Evolutionary conservation across 2,329 filamentous ascomycete genomes (phyloP).

Genomic region (Fusarium azukiicola): DNA sequence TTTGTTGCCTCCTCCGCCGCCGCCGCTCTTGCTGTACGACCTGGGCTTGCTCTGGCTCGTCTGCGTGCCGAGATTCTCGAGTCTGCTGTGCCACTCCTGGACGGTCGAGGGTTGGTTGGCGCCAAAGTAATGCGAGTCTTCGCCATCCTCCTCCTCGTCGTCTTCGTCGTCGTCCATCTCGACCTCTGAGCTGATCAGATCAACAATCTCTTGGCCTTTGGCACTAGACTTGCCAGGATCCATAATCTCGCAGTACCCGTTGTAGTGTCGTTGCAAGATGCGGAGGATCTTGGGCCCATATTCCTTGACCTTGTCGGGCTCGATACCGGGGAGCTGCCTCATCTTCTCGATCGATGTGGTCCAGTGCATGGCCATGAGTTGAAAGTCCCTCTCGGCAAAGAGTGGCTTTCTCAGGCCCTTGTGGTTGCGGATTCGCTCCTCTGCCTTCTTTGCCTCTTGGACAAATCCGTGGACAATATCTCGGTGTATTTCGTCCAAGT

Average conservation of each 20-base stretch:
- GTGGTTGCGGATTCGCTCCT: constrained; percentile 80
- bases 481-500: constrained; percentile 79
- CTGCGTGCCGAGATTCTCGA: constrained; percentile 56
- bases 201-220: constrained; percentile 69
- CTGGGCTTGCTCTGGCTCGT: constrained; percentile 52
- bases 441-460: constrained; percentile 77
- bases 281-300: constrained; percentile 82
- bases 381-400: constrained; percentile 85
- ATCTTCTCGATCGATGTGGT: constrained; percentile 82
- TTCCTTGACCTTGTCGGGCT: constrained; percentile 78
- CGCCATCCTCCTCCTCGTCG: constrained; percentile 62
- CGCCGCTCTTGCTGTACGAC: constrained; percentile 53
- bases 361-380: constrained; percentile 87
- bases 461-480: constrained; percentile 84
- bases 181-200: constrained; percentile 74
- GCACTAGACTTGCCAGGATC: constrained; percentile 51
- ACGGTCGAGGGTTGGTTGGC: constrained; percentile 55
- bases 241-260: constrained; percentile 74
- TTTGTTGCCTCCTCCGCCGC: constrained; percentile 51
- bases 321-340: constrained; percentile 81
- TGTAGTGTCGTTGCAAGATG: constrained; percentile 73
- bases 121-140: constrained; percentile 73
- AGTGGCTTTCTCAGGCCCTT: constrained; percentile 77
- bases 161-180: constrained; percentile 64
- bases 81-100: constrained; percentile 59